Evolutionary conservation across 768 basidiomycete genomes (phyloP).

Genomic region (Suillus weaverae): DNA sequence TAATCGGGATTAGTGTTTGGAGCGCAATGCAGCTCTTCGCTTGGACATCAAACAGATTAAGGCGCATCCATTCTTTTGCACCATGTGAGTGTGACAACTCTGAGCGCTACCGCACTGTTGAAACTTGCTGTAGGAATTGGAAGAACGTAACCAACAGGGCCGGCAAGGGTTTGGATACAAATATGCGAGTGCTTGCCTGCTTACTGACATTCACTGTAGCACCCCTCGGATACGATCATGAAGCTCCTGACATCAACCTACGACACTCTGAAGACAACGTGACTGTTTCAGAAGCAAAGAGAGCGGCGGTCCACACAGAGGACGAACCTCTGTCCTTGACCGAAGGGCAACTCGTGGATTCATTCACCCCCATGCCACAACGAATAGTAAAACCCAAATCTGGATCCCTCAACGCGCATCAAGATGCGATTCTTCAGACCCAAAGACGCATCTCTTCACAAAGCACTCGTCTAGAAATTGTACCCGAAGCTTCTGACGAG

Average conservation of each 20-base stretch:
- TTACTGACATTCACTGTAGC: not conserved
- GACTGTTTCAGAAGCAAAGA: constrained; percentile 6
- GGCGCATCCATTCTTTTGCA: constrained; percentile 49
- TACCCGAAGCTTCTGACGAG: constrained; percentile 20
- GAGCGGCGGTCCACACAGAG: not conserved
- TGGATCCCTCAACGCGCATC: not conserved
- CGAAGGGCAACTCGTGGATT: constrained; percentile 1
- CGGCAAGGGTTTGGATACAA: not conserved
- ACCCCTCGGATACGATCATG: constrained; percentile 9
- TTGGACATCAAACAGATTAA: constrained; percentile 41
- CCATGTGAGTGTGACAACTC: constrained; percentile 39
- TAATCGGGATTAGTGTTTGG: constrained; percentile 45
- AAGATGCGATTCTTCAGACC: not conserved
- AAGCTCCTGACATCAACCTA: constrained; percentile 8
- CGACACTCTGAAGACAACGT: constrained; percentile 5
- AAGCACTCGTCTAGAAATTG: constrained; percentile 12
- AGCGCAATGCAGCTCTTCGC: constrained; percentile 54
- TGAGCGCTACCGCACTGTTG: not conserved
- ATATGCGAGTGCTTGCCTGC: not conserved
- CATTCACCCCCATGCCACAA: constrained; percentile 6
- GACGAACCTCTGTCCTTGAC: not conserved
- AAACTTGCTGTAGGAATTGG: constrained; percentile 39
- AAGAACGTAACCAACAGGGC: constrained; percentile 25
- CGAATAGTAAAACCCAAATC: constrained; percentile 6
- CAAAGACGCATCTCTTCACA: constrained; percentile 14